phyloP scores from a whole-genome alignment of 768 basidiomycete species.

The Lentinula guzmanii region DNA sequence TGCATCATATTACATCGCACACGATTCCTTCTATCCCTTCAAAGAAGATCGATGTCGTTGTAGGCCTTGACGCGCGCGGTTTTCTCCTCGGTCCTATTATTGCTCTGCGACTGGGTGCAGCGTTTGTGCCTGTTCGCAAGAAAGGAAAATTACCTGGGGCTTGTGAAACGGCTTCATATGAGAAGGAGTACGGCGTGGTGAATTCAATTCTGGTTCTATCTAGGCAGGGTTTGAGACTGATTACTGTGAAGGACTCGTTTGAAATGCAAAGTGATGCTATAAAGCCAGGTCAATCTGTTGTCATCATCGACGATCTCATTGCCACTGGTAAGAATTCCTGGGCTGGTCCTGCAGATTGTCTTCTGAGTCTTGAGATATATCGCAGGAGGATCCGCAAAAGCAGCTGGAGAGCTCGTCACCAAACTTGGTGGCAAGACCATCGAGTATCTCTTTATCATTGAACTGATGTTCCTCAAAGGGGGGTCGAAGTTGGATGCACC shows the following conservation, averaged over 20 bases:
- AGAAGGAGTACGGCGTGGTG: slow-evolving; percentile 92
- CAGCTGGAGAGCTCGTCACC: slow-evolving; percentile 84
- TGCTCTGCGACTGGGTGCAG: slow-evolving; percentile 84
- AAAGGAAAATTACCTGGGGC: slow-evolving; percentile 90
- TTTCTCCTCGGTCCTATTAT: slow-evolving; percentile 93
- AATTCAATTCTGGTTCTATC: slow-evolving; percentile 18
- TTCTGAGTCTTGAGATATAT: not conserved
- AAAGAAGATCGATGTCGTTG: slow-evolving; percentile 83
- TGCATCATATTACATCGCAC: slow-evolving; percentile 78
- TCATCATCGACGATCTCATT: slow-evolving; percentile 92
- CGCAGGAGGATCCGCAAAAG: slow-evolving; percentile 86
- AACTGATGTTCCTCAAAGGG: slow-evolving; percentile 71
- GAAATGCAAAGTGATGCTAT: slow-evolving; percentile 93
- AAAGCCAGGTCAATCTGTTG: slow-evolving; percentile 71
- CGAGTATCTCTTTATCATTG: slow-evolving; percentile 94
- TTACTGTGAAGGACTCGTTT: slow-evolving; percentile 72
- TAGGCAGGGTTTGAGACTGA: not conserved
- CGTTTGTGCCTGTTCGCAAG: slow-evolving; percentile 95
- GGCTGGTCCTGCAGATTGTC: not conserved
- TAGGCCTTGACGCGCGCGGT: slow-evolving; percentile 93
- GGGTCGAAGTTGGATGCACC: slow-evolving; percentile 78
- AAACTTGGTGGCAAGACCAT: slow-evolving; percentile 80
- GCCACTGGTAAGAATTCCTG: slow-evolving; percentile 69
- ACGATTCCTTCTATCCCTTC: slow-evolving; percentile 56
- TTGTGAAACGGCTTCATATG: slow-evolving; percentile 67